These are phyloP conservation scores for Exophiala phaeomuriformis DNA, from an alignment of 2,329 filamentous ascomycete genomes.

Conservation along the genomic window DNA sequence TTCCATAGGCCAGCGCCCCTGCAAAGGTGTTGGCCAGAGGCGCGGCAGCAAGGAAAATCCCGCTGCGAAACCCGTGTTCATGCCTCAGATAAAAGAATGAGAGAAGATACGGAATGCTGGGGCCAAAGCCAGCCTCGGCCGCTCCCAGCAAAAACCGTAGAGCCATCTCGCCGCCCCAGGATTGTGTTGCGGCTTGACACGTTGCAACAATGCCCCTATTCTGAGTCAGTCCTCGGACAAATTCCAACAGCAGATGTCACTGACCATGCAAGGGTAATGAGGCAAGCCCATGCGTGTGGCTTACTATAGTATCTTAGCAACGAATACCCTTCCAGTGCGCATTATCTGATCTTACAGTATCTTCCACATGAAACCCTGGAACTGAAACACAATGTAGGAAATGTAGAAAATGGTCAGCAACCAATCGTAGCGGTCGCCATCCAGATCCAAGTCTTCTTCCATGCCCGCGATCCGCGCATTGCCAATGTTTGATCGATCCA, in stretches of 20 bases:
- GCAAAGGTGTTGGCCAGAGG: conserved; percentile 75
- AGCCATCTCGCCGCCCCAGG: conserved; percentile 23
- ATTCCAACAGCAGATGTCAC: not conserved
- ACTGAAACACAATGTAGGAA: conserved; percentile 36
- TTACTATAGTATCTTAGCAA: conserved; percentile 32
- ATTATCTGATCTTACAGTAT: conserved; percentile 26
- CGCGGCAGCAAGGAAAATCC: conserved; percentile 49
- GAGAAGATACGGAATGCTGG: conserved; percentile 44
- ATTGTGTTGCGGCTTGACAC: conserved; percentile 23
- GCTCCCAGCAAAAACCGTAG: conserved; percentile 34
- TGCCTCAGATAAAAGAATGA: conserved; percentile 55
- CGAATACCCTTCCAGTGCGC: conserved; percentile 38
- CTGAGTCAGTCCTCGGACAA: too few species aligned
- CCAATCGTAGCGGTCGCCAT: conserved; percentile 42
- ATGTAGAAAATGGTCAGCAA: conserved; percentile 50
- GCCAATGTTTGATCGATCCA: conserved; percentile 48
- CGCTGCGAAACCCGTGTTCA: conserved; percentile 50
- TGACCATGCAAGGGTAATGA: conserved; percentile 18
- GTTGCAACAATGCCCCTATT: conserved; percentile 26
- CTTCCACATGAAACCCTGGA: conserved; percentile 42
- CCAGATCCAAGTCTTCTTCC: conserved; percentile 42
- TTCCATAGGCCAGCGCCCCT: conserved; percentile 58
- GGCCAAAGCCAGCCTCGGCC: conserved; percentile 34
- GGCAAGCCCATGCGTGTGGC: conserved; percentile 10
- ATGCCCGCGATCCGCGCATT: conserved; percentile 51